Evolutionary conservation across 2,329 filamentous ascomycete species (phyloP), one percentile per base, ranked within the genome.

Genomic region (Gnomoniopsis sp.): DNA sequence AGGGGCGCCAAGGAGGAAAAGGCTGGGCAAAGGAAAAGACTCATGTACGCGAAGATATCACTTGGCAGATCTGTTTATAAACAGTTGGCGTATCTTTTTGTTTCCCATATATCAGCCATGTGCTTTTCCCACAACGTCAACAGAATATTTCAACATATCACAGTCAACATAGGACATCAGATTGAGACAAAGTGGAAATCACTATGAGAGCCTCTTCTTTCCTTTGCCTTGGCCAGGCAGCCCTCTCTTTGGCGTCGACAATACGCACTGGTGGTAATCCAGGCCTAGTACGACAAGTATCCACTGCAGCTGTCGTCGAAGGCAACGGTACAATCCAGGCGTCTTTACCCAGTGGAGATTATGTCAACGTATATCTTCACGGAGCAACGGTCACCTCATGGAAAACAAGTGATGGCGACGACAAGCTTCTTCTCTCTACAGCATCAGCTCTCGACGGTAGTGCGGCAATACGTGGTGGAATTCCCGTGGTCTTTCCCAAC

Each of bases 301-400:
- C 41, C 41, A 3, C 41, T 21, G 41, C 47, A 2, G 33, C 54
- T 7, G 36, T 56, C 4, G 44, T 44, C 47, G 36, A 56, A 17
- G 47, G 47, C 22, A 34, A 57, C 3, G 55, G 55, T 38, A 57
- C 48, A 10, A 23, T 57, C 14, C 23, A 51, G 41, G 55, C 55
- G 15, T 26, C n/a, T 38, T 34, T 57, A 17, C 55, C 48, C 41
- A 57, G 55, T 21, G 55, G 55, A 4, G 55, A 57, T 12, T 43
- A 17, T 15, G 26, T 57, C 19, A 57, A 36, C 3, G 55, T 57
- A 3, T 46, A 57, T 21, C 55, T 57, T 30, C 55, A 57, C 41
- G 55, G 55, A 17, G 55, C 55, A 11, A 57, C 55, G 14, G 36
- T 57, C 30, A 57, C 55, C 22, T 57, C 55, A 36, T 57, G 55